These are phyloP conservation scores for Ophiosphaerella korrae DNA, from an alignment of 2,329 filamentous ascomycete species.

Conservation along the genomic window DNA sequence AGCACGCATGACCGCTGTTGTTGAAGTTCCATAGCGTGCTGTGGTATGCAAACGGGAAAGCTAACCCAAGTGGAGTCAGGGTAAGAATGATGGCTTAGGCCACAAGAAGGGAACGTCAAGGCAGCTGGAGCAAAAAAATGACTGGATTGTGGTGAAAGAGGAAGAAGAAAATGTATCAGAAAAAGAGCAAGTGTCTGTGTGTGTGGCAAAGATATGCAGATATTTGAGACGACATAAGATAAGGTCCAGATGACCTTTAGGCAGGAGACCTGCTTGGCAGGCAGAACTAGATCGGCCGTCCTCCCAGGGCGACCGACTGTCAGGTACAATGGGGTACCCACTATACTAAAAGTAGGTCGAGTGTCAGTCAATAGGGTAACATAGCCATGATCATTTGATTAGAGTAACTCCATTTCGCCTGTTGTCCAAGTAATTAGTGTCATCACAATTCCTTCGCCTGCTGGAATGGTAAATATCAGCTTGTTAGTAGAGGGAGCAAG, in stretches of 20 bases:
- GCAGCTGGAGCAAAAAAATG: slow-evolving; percentile 53
- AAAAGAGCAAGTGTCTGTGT: slow-evolving; percentile 15
- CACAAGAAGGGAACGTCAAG: slow-evolving; percentile 49
- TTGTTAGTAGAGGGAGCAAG: slow-evolving; percentile 48
- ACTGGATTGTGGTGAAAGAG: slow-evolving; percentile 44
- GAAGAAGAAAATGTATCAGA: slow-evolving; percentile 41
- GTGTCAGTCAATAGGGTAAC: slow-evolving; percentile 37
- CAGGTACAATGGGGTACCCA: slow-evolving; percentile 36
- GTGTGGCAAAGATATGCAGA: slow-evolving; percentile 31
- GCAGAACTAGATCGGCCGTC: slow-evolving; percentile 28
- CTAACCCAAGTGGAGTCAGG: slow-evolving; percentile 33
- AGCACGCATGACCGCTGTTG: slow-evolving; percentile 47
- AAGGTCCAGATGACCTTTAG: slow-evolving; percentile 23
- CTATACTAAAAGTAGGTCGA: slow-evolving; percentile 31
- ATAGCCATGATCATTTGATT: slow-evolving; percentile 38
- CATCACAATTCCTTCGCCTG: slow-evolving; percentile 28
- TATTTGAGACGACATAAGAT: slow-evolving; percentile 40
- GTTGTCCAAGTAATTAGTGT: slow-evolving; percentile 37
- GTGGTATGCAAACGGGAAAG: slow-evolving; percentile 26
- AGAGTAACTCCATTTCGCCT: slow-evolving; percentile 43
- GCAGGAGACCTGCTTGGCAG: slow-evolving; percentile 33
- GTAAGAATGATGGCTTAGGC: slow-evolving; percentile 46
- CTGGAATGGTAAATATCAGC: slow-evolving; percentile 41
- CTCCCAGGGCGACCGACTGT: slow-evolving; percentile 28
- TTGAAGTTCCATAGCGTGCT: slow-evolving; percentile 39